Evolutionary conservation across 352 stramenopile species (phyloP).

Genomic region (Discostella stelligera): DNA sequence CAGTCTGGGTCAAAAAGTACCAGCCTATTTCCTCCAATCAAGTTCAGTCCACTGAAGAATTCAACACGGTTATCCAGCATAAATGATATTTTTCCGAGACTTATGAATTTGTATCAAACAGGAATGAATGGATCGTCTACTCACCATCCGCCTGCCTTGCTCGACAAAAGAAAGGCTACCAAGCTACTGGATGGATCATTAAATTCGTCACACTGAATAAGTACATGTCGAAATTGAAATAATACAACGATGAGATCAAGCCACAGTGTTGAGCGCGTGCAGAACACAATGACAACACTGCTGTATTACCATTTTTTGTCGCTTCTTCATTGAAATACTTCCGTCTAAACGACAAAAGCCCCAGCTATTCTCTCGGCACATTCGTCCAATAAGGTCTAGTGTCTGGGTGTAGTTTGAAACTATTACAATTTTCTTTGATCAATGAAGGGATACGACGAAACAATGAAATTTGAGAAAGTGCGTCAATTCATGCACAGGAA

Average conservation of each 20-base stretch:
- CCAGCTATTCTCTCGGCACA: slow-evolving; percentile 85
- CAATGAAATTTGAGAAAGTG: neutral
- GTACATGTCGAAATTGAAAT: slow-evolving; percentile 1
- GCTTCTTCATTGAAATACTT: slow-evolving; percentile 93
- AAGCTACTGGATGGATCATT: slow-evolving; percentile 93
- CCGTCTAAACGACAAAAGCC: slow-evolving; percentile 87
- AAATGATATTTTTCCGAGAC: too few relatives aligned
- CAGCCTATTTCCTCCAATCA: slow-evolving; percentile 96
- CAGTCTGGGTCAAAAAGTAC: slow-evolving; percentile 91
- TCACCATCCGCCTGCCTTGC: slow-evolving; percentile 77
- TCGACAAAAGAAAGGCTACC: slow-evolving; percentile 92
- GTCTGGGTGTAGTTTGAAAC: slow-evolving; percentile 94
- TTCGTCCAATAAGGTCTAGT: slow-evolving; percentile 85
- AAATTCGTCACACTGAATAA: slow-evolving; percentile 86
- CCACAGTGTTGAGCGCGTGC: neutral
- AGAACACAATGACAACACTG: neutral
- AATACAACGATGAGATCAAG: neutral
- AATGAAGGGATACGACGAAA: neutral
- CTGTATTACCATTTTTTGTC: slow-evolving; percentile 90
- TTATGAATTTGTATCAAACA: too few relatives aligned
- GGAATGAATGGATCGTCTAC: slow-evolving; percentile 3
- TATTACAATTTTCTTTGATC: slow-evolving; percentile 5
- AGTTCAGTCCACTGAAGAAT: slow-evolving; percentile 88
- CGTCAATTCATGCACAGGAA: neutral
- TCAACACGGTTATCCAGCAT: neutral